Evolutionary conservation across 352 stramenopile genomes (phyloP).

Genomic region (Phytophthora cajani): DNA sequence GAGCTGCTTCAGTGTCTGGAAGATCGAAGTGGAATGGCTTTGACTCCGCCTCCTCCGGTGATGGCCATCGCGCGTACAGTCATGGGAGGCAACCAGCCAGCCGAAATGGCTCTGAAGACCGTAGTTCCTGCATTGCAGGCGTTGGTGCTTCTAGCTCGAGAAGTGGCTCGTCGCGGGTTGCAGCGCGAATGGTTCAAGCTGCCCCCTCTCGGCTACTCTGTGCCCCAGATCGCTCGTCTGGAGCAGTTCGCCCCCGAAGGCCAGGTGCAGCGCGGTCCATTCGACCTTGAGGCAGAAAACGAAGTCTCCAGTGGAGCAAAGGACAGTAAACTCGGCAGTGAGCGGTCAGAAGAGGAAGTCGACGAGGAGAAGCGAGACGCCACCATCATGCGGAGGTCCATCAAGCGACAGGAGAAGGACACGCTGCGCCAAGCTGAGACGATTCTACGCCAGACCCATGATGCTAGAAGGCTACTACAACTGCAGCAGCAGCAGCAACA

Average conservation of each 20-base stretch:
- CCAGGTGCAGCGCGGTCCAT: slow-evolving; percentile 13
- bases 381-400: slow-evolving; percentile 26
- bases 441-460: slow-evolving; percentile 36
- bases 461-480: slow-evolving; percentile 23
- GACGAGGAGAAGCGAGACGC: slow-evolving; percentile 31
- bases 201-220: slow-evolving; percentile 22
- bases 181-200: slow-evolving; percentile 36
- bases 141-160: slow-evolving; percentile 18
- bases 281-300: slow-evolving; percentile 1
- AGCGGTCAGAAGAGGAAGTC: slow-evolving; percentile 9
- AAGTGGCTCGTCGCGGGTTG: slow-evolving; percentile 23
- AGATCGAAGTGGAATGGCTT: slow-evolving; percentile 27
- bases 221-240: slow-evolving; percentile 41
- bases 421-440: slow-evolving; percentile 57
- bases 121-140: slow-evolving; percentile 31
- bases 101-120: slow-evolving; percentile 29
- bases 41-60: slow-evolving; percentile 14
- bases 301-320: slow-evolving; percentile 3
- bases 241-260: slow-evolving; percentile 43
- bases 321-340: neutral
- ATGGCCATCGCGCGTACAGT: slow-evolving; percentile 14
- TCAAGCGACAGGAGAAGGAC: slow-evolving; percentile 56
- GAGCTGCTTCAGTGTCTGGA: slow-evolving; percentile 65
- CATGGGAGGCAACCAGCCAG: slow-evolving; percentile 31
- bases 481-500: slow-evolving; percentile 7